A percentile compares a stretch with the other conserved stretches of the same genome.
These are phyloP conservation scores for Ophiostoma sp. DNA, from an alignment of 2,329 filamentous ascomycete genomes.

Conservation along the genomic window DNA sequence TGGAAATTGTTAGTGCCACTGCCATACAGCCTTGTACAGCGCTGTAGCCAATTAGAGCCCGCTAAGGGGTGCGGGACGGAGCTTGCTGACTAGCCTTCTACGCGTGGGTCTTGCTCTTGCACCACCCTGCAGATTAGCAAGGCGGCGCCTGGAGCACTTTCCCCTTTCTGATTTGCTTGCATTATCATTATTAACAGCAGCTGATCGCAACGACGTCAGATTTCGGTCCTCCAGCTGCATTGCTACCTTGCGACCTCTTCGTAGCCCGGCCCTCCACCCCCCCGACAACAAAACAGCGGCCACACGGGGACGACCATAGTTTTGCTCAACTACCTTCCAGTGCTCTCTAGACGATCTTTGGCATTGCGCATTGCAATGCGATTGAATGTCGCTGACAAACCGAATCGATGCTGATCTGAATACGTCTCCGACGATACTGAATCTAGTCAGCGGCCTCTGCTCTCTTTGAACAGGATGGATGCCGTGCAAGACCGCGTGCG, in stretches of 20 bases:
- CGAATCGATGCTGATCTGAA: not conserved
- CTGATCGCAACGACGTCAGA: not conserved
- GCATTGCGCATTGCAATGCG: not conserved
- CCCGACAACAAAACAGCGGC: not conserved
- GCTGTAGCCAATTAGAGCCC: conserved; percentile 1
- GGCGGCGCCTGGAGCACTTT: not conserved
- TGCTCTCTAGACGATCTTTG: not conserved
- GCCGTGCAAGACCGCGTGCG: conserved; percentile 22
- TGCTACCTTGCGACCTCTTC: conserved; percentile 3
- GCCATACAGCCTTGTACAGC: not conserved
- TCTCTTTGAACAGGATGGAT: conserved; percentile 5
- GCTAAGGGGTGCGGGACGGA: not conserved
- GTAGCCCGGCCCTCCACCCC: not conserved
- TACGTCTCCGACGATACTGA: not conserved
- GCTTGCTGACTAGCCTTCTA: not conserved
- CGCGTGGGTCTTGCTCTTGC: too few species aligned
- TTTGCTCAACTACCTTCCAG: too few species aligned
- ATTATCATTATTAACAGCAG: not conserved
- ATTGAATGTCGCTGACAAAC: not conserved
- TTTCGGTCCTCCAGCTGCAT: not conserved
- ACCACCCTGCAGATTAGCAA: too few species aligned
- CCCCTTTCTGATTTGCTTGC: conserved; percentile 2
- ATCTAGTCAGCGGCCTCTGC: not conserved
- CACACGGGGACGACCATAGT: not conserved
- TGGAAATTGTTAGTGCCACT: not conserved